Base-by-base conservation (phyloP, 495 filamentous ascomycete genomes). In the Annulohypoxylon moriforme region DNA sequence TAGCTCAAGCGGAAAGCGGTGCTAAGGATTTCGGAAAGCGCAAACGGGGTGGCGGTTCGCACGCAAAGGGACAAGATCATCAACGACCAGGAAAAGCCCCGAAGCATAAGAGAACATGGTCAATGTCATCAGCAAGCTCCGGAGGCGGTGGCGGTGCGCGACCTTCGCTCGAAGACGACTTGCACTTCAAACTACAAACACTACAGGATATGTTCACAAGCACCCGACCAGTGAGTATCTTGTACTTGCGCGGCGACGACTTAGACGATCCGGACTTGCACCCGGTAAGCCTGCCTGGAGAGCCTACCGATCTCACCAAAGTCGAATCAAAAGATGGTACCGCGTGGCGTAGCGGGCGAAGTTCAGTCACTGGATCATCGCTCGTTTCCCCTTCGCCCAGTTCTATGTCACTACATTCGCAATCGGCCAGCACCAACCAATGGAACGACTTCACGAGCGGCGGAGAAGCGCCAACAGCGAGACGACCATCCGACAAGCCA, bases 161-260 rank as follows among this genome's bases (percentile, higher is more conserved):
- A 40, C 72, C 89, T 42, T 87, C 92, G 2, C 80, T 90, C 16
- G 96, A 97, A 76, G 96, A 98, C 69, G 96, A 98, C 76, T 82
- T 98, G 6, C 92, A 97, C 66, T 83, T 88, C 66, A 97, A 97
- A 78, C 84, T 98, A 16, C 87, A 89, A 50, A 90, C 89, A 27
- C 86, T 96, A 75, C 92, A 97, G 76, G 95, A 96, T 72, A 98
- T 98, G 96, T 97, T 98, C 77, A 93, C 91, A 10, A 97, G 94
- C 50, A 97, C 94, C 2, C 87, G 93, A 11, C 90, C 93, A 2
- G 89, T 94, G 24, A 98, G 94, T 78, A 84, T 95, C 10, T 83
- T 99, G 22, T 93, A 92, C 72, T 87, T 99, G 14, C 89, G 89
- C 42, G 96, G 94, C 55, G 90, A 92, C 2, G 92, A 94, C 22